Percentiles rank a stretch among this genome's conserved stretches.
phyloP scores from a whole-genome alignment of 2,329 filamentous ascomycete species.

The Lasiodiplodia citricola region DNA sequence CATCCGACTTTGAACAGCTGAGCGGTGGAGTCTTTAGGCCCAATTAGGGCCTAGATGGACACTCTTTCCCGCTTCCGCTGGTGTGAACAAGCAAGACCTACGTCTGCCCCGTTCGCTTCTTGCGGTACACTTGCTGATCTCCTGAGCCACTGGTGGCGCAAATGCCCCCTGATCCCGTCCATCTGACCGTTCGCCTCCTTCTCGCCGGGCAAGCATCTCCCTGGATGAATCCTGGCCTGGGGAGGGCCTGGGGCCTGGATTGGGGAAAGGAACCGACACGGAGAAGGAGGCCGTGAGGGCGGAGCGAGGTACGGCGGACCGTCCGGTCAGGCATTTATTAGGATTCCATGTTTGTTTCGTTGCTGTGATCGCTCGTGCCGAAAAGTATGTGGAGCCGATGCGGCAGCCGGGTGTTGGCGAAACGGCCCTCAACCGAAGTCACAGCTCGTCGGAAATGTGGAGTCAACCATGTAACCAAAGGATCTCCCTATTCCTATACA shows the following conservation, averaged over 20 bases:
- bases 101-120: slow-evolving; percentile 10
- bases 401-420: not conserved
- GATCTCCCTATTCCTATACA: not conserved
- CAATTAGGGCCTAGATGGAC: not conserved
- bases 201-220: slow-evolving; percentile 2
- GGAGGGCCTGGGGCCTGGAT: not conserved
- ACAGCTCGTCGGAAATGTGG: slow-evolving; percentile 1
- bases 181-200: not conserved
- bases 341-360: not conserved
- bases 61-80: not conserved
- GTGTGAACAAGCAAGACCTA: not conserved
- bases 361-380: slow-evolving; percentile 11
- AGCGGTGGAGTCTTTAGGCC: slow-evolving; percentile 3
- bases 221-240: not conserved
- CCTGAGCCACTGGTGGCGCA: slow-evolving; percentile 7
- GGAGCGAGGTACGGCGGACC: not conserved
- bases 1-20: not conserved
- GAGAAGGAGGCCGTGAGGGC: not conserved
- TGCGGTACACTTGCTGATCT: slow-evolving; percentile 14
- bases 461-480: not conserved
- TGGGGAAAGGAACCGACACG: not conserved
- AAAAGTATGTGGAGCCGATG: slow-evolving; percentile 7
- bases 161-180: not conserved
- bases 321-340: not conserved
- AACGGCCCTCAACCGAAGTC: slow-evolving; percentile 2